Evolutionary conservation across 805 yeast species (phyloP), one percentile per base, ranked within the genome.

Genomic region (Lachancea meyersii): DNA sequence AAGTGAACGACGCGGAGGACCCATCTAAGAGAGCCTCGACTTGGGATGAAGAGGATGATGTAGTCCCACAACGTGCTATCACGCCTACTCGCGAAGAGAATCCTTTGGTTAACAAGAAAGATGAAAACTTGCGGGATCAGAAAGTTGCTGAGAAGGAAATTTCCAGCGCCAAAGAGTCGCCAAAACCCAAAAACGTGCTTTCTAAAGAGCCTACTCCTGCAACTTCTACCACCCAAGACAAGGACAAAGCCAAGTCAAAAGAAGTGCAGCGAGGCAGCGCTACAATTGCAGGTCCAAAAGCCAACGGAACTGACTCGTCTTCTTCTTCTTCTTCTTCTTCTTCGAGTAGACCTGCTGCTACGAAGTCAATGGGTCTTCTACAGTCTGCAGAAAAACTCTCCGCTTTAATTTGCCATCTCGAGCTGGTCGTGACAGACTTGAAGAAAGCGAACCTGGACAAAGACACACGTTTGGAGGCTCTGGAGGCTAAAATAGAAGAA

Each of bases 351-450:
- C 19, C 61, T 16, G 47, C 54, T 17, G 55, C 64, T 14, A 59
- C 68, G 22, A 70, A 73, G 21, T 77, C 85, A 16, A 72, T 83
- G 24, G 83, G 88, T 0, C 69, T 85, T 46, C 82, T 82, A 54
- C 82, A 77, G 8, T 78, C 87, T 1, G 80, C 84, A 24, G 91
- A 82, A 49, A 80, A 75, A 48, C 67, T 85, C 42, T 77, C 83
- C 4, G 45, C 65, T 2, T 61, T 85, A 26, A 87, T 82, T 17
- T 65, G 68, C 2, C 67, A 71, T 22, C 69, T 85, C 36, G 88
- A 84, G 57, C 43, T 64, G 0, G 76, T 79, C 34, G 73, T 85
- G 35, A 54, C 68, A 9, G 70, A 63, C 43, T 67, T 85, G 45
- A 67, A 72, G 7, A 67, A 69, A 14, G 68, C 80, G 3, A 80